These are phyloP conservation scores for Clitoria ternatea DNA, from an alignment of 306 rosid species.

Conservation along the genomic window DNA sequence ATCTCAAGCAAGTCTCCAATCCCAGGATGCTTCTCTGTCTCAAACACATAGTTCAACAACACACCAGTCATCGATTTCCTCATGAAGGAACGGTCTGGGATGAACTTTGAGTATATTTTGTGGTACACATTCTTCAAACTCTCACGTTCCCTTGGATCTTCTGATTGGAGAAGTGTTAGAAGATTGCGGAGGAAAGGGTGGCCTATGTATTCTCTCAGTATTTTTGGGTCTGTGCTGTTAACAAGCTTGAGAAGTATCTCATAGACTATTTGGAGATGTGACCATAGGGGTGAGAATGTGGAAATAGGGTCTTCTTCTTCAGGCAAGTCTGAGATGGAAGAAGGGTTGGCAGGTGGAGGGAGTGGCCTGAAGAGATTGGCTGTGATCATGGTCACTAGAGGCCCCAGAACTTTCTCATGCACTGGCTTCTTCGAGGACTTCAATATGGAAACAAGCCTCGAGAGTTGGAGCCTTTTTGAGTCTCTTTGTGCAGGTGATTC, in stretches of 20 bases:
- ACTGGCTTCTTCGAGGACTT: slow-evolving; percentile 50
- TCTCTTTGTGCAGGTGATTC: slow-evolving; percentile 63
- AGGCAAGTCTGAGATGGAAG: slow-evolving; percentile 23
- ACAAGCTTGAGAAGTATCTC: slow-evolving; percentile 59
- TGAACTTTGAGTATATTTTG: slow-evolving; percentile 56
- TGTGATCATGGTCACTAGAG: slow-evolving; percentile 55
- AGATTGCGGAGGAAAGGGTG: slow-evolving; percentile 53
- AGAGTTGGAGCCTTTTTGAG: slow-evolving; percentile 53
- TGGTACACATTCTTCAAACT: slow-evolving; percentile 69
- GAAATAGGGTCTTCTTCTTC: slow-evolving; percentile 65
- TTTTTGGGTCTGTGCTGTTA: slow-evolving; percentile 29
- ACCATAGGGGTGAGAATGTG: slow-evolving; percentile 51
- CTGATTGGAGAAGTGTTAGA: slow-evolving; percentile 63
- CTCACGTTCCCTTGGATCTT: slow-evolving; percentile 74
- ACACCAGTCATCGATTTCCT: slow-evolving; percentile 74
- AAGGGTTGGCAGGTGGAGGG: slow-evolving; percentile 55
- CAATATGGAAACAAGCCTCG: slow-evolving; percentile 41
- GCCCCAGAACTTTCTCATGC: slow-evolving; percentile 27
- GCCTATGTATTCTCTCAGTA: slow-evolving; percentile 36
- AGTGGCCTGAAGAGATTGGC: slow-evolving; percentile 66
- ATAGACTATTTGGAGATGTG: slow-evolving; percentile 62
- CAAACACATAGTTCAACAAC: slow-evolving; percentile 57
- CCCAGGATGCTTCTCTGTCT: slow-evolving; percentile 63
- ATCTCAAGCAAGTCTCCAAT: slow-evolving; percentile 84
- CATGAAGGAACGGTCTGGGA: slow-evolving; percentile 52